Evolutionary conservation across 768 basidiomycete species (phyloP).

Genomic region (Dictyophora rubrovolvata): DNA sequence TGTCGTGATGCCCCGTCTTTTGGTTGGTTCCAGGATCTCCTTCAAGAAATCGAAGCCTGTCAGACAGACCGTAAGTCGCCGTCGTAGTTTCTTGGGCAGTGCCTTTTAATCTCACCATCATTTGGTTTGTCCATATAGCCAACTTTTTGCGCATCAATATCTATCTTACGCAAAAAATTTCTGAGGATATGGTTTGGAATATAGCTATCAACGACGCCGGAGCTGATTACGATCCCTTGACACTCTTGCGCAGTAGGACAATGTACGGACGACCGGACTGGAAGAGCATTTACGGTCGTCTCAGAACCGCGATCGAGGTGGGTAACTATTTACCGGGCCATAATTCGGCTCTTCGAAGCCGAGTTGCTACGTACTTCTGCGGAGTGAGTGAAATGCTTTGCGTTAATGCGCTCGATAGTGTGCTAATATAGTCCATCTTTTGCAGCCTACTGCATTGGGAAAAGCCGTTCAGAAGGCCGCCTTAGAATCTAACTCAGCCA

Average conservation of each 20-base stretch:
- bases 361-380: conserved; percentile 88
- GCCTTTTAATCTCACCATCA: conserved; percentile 12
- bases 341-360: conserved; percentile 71
- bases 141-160: conserved; percentile 90
- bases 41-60: conserved; percentile 81
- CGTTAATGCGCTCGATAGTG: not conserved
- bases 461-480: conserved; percentile 70
- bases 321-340: conserved; percentile 76
- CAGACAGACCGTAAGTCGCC: conserved; percentile 70
- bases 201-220: conserved; percentile 82
- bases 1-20: conserved; percentile 94
- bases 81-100: not conserved
- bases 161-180: conserved; percentile 80
- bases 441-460: conserved; percentile 51
- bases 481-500: conserved; percentile 38
- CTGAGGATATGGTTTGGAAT: conserved; percentile 84
- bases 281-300: conserved; percentile 65
- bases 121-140: conserved; percentile 34
- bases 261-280: conserved; percentile 91
- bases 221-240: conserved; percentile 81
- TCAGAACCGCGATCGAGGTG: conserved; percentile 68
- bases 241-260: conserved; percentile 78
- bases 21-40: conserved; percentile 89
- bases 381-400: conserved; percentile 29
- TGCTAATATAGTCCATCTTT: not conserved